phyloP scores from a whole-genome alignment of 1,139 yeast genomes.

The Arxiozyma slooffiae region DNA sequence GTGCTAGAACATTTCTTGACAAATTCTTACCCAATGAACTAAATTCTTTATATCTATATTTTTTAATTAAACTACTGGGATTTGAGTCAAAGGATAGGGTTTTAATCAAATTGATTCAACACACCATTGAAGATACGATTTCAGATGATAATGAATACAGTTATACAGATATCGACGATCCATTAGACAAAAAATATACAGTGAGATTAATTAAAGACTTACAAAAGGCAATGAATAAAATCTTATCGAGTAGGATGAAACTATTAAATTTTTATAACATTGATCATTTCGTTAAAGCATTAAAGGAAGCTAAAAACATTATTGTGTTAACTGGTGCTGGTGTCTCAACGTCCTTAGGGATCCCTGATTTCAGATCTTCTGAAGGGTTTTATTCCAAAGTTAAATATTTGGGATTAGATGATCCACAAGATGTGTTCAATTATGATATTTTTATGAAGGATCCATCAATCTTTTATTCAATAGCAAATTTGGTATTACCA shows the following conservation, averaged over 20 bases:
- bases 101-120: constrained; percentile 30
- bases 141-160: constrained; percentile 3
- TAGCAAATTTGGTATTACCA: constrained; percentile 83
- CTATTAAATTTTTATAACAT: constrained; percentile 44
- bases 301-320: constrained; percentile 49
- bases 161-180: constrained; percentile 22
- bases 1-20: constrained; percentile 49
- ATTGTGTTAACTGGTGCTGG: constrained; percentile 93
- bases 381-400: constrained; percentile 75
- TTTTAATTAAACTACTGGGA: constrained; percentile 44
- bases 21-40: constrained; percentile 53
- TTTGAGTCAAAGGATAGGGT: constrained; percentile 38
- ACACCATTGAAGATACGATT: constrained; percentile 11
- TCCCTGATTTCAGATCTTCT: constrained; percentile 89
- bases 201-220: constrained; percentile 42
- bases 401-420: constrained; percentile 60
- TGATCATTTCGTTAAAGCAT: constrained; percentile 46
- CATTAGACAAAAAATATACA: constrained; percentile 36
- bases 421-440: constrained; percentile 93
- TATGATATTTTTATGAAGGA: constrained; percentile 60
- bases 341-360: constrained; percentile 82
- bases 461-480: constrained; percentile 73
- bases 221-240: constrained; percentile 52
- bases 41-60: constrained; percentile 43
- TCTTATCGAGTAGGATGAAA: constrained; percentile 44